A percentile compares a stretch with the other conserved stretches of the same genome.
These are phyloP conservation scores for Tetrahymena borealis DNA, from an alignment of 73 alveolate species.

Conservation along the genomic window DNA sequence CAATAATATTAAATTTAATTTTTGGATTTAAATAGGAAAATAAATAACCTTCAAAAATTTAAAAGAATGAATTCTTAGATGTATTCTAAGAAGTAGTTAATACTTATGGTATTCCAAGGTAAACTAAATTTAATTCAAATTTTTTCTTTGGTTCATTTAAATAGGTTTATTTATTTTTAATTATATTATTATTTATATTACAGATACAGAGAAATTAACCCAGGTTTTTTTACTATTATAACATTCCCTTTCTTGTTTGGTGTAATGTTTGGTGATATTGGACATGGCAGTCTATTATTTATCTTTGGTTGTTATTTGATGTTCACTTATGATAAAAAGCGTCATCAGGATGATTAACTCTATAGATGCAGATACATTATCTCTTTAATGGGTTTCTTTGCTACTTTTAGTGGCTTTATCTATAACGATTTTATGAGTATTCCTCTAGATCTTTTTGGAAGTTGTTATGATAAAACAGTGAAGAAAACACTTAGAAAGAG, in stretches of 20 bases:
- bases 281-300: slow-evolving; percentile 61
- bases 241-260: slow-evolving; percentile 98
- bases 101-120: slow-evolving; percentile 93
- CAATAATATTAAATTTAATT: slow-evolving; percentile 22
- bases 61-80: slow-evolving; percentile 79
- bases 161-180: no score
- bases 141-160: not conserved
- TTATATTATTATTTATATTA: no score
- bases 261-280: slow-evolving; percentile 95
- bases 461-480: slow-evolving; percentile 47
- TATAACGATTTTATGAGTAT: slow-evolving; percentile 80
- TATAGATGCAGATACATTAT: slow-evolving; percentile 60
- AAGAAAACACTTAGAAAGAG: not conserved
- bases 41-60: slow-evolving; percentile 78
- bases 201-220: slow-evolving; percentile 92
- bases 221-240: slow-evolving; percentile 84
- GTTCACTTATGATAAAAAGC: not conserved
- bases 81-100: slow-evolving; percentile 89
- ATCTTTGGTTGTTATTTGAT: slow-evolving; percentile 42
- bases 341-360: slow-evolving; percentile 27
- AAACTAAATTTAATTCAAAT: not conserved
- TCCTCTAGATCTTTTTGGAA: slow-evolving; percentile 62
- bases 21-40: slow-evolving; percentile 28
- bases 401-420: slow-evolving; percentile 70
- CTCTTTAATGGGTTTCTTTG: slow-evolving; percentile 76